Conservation (phyloP, 768 basidiomycete genomes). For the Dentipellis fragilis region DNA sequence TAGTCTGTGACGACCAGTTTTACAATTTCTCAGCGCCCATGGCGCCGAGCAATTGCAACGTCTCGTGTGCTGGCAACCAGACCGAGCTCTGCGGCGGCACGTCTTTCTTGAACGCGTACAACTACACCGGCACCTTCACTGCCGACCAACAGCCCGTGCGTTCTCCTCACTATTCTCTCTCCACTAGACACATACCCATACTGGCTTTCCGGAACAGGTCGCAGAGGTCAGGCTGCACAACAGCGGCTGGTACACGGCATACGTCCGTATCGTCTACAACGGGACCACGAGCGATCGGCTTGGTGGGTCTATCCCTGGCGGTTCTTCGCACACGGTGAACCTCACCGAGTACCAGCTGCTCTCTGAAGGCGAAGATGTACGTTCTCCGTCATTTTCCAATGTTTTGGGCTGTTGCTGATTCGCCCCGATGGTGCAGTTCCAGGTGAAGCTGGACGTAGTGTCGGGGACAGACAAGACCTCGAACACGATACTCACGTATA, state of each 20-base stretch:
- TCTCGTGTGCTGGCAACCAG: slow-evolving; percentile 2
- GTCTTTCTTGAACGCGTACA: not conserved
- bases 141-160: not conserved
- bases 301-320: not conserved
- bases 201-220: not conserved
- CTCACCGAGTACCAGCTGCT: not conserved
- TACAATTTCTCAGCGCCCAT: not conserved
- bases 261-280: not conserved
- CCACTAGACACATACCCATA: not conserved
- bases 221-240: not conserved
- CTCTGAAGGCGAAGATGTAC: not conserved
- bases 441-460: not conserved
- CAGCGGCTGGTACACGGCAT: not conserved
- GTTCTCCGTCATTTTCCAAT: not conserved
- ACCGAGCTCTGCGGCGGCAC: slow-evolving; percentile 1
- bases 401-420: not conserved
- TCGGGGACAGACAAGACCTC: not conserved
- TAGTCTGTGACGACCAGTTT: not conserved
- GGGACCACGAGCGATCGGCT: not conserved
- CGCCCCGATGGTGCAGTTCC: not conserved
- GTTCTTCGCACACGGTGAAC: not conserved
- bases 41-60: not conserved
- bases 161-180: not conserved
- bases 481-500: not conserved
- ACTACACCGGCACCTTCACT: slow-evolving; percentile 1